Evolutionary conservation across 352 stramenopile species (phyloP).

Genomic region (Phytophthora litchii): DNA sequence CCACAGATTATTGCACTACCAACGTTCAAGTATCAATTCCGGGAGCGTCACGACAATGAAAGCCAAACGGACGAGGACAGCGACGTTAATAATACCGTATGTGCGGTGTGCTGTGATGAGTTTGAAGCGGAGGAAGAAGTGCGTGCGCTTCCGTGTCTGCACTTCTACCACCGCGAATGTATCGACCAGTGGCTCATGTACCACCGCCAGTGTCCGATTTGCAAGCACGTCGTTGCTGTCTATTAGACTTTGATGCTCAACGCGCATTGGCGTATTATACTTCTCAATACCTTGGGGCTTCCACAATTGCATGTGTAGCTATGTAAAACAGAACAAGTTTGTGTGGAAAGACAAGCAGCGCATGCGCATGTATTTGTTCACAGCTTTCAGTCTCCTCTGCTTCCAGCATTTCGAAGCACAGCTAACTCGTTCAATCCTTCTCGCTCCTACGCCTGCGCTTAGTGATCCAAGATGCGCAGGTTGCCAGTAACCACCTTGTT

Average conservation of each 20-base stretch:
- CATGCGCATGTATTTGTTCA: conserved; percentile 37
- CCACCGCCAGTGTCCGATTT: conserved; percentile 87
- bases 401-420: conserved; percentile 21
- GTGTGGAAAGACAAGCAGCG: conserved; percentile 11
- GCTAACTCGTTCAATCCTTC: conserved; percentile 8
- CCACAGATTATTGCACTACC: conserved; percentile 82
- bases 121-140: conserved; percentile 81
- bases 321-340: conserved; percentile 34
- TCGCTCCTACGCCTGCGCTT: conserved; percentile 21
- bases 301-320: conserved; percentile 3
- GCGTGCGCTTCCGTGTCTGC: conserved; percentile 80
- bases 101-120: conserved; percentile 85
- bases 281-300: conserved; percentile 20
- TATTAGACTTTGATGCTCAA: conserved; percentile 42
- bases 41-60: conserved; percentile 35
- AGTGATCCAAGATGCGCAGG: conserved; percentile 94
- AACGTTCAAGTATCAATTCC: conserved; percentile 76
- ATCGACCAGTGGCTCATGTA: conserved; percentile 91
- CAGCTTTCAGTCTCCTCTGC: conserved; percentile 16
- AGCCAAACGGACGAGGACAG: conserved; percentile 34
- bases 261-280: conserved; percentile 6
- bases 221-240: conserved; percentile 83
- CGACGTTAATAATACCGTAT: conserved; percentile 74
- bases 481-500: conserved; percentile 96
- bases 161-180: conserved; percentile 91